These are phyloP conservation scores for Thermothielavioides terrestris DNA, from an alignment of 495 filamentous ascomycete species.

Conservation along the genomic window DNA sequence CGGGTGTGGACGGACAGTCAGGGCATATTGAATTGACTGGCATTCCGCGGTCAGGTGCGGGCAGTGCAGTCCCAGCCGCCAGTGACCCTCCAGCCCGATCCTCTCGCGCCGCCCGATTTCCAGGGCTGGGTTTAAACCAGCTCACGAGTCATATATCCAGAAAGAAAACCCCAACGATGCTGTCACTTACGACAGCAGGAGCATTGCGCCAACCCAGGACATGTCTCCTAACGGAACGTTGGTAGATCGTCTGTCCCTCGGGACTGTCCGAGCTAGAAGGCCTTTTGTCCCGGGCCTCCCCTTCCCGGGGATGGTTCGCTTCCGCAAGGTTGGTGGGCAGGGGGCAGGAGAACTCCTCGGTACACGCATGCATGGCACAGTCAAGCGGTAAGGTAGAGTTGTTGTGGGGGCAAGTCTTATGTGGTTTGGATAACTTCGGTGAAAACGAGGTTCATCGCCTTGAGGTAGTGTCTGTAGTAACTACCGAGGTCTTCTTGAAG, in stretches of 20 bases:
- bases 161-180: constrained; percentile 46
- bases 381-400: no score
- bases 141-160: no score
- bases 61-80: constrained; percentile 4
- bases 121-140: neutral
- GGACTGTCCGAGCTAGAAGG: constrained; percentile 54
- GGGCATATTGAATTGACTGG: constrained; percentile 29
- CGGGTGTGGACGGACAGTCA: constrained; percentile 26
- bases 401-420: no score
- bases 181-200: constrained; percentile 42
- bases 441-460: no score
- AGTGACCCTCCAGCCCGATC: neutral
- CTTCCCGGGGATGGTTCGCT: no score
- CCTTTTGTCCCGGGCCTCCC: constrained; percentile 52
- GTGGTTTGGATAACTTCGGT: no score
- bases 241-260: constrained; percentile 45
- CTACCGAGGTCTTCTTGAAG: no score
- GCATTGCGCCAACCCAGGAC: constrained; percentile 40
- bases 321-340: constrained; percentile 48
- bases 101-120: neutral
- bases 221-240: constrained; percentile 48
- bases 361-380: no score
- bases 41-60: constrained; percentile 13
- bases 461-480: no score
- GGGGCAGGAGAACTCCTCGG: constrained; percentile 67